phyloP scores from a whole-genome alignment of 129 eudicot genomes.

The Artemisia argyi region DNA sequence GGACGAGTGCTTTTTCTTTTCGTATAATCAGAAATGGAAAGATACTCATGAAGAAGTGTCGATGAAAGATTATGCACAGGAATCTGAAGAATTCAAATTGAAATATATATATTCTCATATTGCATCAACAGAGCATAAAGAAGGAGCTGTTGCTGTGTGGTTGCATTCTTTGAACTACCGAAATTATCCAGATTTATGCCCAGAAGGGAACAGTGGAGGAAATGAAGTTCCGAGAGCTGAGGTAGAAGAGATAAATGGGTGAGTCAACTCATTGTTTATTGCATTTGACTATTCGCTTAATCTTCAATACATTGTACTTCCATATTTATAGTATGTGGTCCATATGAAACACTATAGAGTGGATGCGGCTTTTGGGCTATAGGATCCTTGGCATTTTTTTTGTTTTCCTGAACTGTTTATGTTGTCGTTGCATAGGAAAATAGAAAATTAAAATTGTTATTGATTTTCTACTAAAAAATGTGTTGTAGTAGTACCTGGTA shows the following conservation, averaged over 20 bases:
- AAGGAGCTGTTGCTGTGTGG: slow-evolving; percentile 78
- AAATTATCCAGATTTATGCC: slow-evolving; percentile 63
- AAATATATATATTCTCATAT: slow-evolving; percentile 82
- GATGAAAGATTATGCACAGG: slow-evolving; percentile 71
- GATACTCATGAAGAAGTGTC: slow-evolving; percentile 78
- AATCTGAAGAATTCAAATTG: slow-evolving; percentile 82
- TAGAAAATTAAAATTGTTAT: too few relatives aligned
- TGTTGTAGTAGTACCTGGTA: background rate
- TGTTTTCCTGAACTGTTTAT: background rate
- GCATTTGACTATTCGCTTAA: background rate
- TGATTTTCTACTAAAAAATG: background rate
- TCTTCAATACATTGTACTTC: background rate
- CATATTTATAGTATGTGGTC: background rate
- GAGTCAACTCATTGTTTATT: slow-evolving; percentile 20
- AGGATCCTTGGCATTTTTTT: background rate
- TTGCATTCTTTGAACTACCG: slow-evolving; percentile 80
- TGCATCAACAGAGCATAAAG: slow-evolving; percentile 83
- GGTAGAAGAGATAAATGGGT: slow-evolving; percentile 28
- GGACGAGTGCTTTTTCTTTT: slow-evolving; percentile 89
- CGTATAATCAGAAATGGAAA: slow-evolving; percentile 80
- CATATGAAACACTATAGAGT: background rate
- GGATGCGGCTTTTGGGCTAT: background rate
- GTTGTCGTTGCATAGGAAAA: background rate
- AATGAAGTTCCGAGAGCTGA: slow-evolving; percentile 6
- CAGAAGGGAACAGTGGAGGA: slow-evolving; percentile 16